Base-by-base conservation (phyloP, 1,284 basidiomycete genomes). In the Cryptococcus deneoformans region DNA sequence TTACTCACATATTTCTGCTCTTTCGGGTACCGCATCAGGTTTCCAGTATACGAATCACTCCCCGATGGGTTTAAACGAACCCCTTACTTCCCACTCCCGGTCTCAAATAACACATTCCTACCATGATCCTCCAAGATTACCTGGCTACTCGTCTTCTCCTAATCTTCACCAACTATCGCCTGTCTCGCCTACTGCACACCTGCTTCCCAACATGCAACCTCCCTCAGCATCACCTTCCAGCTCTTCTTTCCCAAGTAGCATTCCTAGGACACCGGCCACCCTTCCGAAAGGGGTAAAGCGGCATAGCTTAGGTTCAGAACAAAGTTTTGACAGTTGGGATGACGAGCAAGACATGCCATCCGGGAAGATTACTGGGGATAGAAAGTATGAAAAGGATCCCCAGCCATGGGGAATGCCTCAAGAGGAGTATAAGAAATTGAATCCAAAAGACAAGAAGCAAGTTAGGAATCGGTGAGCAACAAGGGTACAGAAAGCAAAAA, bases 321-420 rank as follows among this genome's bases (percentile, higher is more conserved):
- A 52, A 4, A 60, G 59, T 39, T 39, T 44, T 14, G 54, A 47
- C n/a, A 57, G 57, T 36, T 60, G 56, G 60, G 53, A 62, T 50
- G 63, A 58, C 9, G 53, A 50, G 16, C 46, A 52, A 11, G 39
- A 43, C n/a, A 44, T 38, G 20, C 8, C 14, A 11, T 6, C 6
- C 14, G 24, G 52, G 9, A 49, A 49, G 24, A 46, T 51, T 24
- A 39, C 45, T n/a, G 44, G 49, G 10, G 59, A 57, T 16, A 39
- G 49, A n/a, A 29, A 29, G 46, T 45, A 24, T 46, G 54, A 37
- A 52, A 50, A 14, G 16, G 65, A 67, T 2, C 62, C 69, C 2
- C 68, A 73, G 57, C 72, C 71, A 2, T 76, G 73, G 73, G 74
- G 71, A 1, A 74, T 76, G 72, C 74, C 74, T 0, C 72, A 75